Evolutionary conservation across 441 rosid species (phyloP), one percentile per base, ranked within the genome.

Genomic region (Gossypium lobatum): DNA sequence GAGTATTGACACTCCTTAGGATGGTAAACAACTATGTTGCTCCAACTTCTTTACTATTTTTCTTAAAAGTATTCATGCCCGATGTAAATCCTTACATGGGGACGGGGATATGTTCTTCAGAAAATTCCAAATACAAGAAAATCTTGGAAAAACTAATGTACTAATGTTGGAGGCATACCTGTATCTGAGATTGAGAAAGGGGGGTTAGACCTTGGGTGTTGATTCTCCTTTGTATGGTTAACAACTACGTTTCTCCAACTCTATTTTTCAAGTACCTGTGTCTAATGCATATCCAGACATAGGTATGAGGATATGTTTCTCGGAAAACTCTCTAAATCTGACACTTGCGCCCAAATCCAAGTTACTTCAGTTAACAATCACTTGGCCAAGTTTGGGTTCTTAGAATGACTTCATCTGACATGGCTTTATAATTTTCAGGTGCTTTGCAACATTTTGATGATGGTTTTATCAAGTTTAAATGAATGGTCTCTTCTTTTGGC

Each of bases 401-500:
- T 61, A 61, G 45, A 39, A 28, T 14, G 45, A 28, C 20, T 10
- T 28, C 13, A 28, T 61, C 10, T 61, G 65, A 14, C 45, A 28
- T 61, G 45, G 45, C 45, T 37, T 37, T 17, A 61, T 31, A 61
- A 2, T 10, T 10, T 61, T 65, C 6, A 46, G 25, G 37, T 73
- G 50, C 21, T 45, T 65, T 65, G 75, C 68, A 74, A 59, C 17
- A 67, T 21, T 61, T 31, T 55, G 46, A 25, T 72, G 63, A 48
- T 52, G 73, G 70, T 59, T 48, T 16, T 31, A 14, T 26, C 60
- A 45, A 48, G 21, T 72, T 48, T 8, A 34, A 21, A 48, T 10
- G 42, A 23, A 8, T n/a, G 26, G 39, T 4, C 65, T 34, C 55
- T 75, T 18, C 52, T 65, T 64, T 53, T n/a, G 60, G 20, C 16